These are phyloP conservation scores for Garcia nutans DNA, from an alignment of 345 rosid genomes.

Conservation along the genomic window DNA sequence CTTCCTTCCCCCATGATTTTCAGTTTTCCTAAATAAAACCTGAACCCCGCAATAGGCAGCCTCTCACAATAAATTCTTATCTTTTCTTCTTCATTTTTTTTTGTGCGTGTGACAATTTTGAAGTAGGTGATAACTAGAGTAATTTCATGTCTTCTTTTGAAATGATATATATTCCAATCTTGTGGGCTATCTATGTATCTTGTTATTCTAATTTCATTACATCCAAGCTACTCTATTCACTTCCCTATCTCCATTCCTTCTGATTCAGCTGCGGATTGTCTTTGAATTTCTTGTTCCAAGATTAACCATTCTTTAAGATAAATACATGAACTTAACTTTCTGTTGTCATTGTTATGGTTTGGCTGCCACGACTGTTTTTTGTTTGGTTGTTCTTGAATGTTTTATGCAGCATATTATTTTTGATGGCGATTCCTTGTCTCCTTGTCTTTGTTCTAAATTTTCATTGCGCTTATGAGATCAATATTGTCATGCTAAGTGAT, in stretches of 20 bases:
- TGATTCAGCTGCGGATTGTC: background rate
- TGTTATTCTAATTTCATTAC: background rate
- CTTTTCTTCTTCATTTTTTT: background rate
- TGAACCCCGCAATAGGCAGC: background rate
- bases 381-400: background rate
- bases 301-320: background rate
- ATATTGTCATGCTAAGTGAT: background rate
- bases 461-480: background rate
- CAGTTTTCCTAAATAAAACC: background rate
- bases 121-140: background rate
- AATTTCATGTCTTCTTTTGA: background rate
- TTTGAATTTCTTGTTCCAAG: too few species aligned
- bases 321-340: background rate
- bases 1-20: background rate
- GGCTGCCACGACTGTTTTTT: background rate
- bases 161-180: background rate
- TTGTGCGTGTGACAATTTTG: background rate
- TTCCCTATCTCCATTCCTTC: background rate
- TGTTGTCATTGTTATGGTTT: background rate
- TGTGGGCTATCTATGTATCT: background rate
- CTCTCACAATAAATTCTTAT: background rate
- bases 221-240: background rate
- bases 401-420: background rate
- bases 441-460: background rate
- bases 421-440: background rate